Base-by-base conservation (phyloP, 108 stramenopile species). In the Fistulifera pelliculosa region DNA sequence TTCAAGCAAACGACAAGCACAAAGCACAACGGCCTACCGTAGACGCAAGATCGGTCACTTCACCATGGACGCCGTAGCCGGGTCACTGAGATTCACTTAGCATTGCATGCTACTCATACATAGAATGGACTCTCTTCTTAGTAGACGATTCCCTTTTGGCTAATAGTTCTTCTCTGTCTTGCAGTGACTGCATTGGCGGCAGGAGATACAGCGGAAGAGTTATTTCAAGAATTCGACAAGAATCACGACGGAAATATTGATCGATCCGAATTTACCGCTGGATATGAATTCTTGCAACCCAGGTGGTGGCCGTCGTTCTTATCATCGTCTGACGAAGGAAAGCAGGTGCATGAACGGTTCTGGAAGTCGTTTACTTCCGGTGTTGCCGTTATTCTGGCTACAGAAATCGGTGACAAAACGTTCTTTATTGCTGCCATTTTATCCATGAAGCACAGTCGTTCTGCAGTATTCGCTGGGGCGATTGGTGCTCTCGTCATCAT, bases 321-420 rank as follows among this genome's bases (percentile, higher is more conserved):
- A 6, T 44, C 25, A 1, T 39, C 31, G 8, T 47, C 47, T 23
- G 3, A 49, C 24, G 49, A 23, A 5, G 21, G 17, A 27, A 49
- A 52, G 27, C 19, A 17, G 6, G 15, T 23, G n/a, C n/a, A 28
- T 27, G 61, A 60, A 25, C 64, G 71, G 16, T 85, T 80, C 47
- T 71, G 63, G 68, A 84, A 82, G 38, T 89, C 73, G 3, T 86
- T 89, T 42, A 65, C 87, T 5, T 69, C 74, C 25, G 71, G 74
- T 23, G 73, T 86, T 47, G 83, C 87, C 54, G 85, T 98, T 63
- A 98, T 99, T 54, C 66, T 98, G 17, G 98, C 98, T 22, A 98
- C 99, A 0, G 99, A 99, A 80, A 92, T 99, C 50, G 99, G 99
- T 8, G 99, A 99, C 81, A 98, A 99, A 71, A 99, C 99, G 18